A percentile compares a stretch with the other conserved stretches of the same genome.
These are phyloP conservation scores for Aurinia saxatilis DNA, from an alignment of 345 rosid genomes.

Conservation along the genomic window DNA sequence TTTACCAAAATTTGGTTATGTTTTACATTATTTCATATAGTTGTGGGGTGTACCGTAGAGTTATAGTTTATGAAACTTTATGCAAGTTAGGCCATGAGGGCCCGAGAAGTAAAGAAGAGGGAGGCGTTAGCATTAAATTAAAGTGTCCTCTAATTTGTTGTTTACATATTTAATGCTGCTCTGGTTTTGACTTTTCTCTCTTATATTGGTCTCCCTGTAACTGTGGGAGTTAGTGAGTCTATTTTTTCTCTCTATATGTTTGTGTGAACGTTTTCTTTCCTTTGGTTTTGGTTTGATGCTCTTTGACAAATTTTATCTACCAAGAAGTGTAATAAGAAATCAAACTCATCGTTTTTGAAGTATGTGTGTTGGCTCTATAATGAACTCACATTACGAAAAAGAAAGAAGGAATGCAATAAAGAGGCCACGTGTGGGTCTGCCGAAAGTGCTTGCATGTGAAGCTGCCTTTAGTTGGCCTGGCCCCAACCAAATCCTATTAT, in stretches of 20 bases:
- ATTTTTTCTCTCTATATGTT: background rate
- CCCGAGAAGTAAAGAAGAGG: background rate
- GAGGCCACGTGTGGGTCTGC: slow-evolving; percentile 17
- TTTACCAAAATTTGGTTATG: background rate
- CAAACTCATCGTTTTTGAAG: background rate
- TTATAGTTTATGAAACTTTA: background rate
- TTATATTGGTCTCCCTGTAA: background rate
- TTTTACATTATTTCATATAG: background rate
- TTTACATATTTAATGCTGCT: background rate
- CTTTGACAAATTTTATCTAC: background rate
- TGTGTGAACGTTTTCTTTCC: background rate
- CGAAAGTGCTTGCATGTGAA: slow-evolving; percentile 27
- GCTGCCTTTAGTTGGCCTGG: slow-evolving; percentile 18
- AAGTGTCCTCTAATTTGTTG: slow-evolving; percentile 3
- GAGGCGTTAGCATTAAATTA: background rate
- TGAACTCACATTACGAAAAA: background rate
- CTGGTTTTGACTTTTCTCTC: background rate
- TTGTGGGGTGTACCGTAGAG: background rate
- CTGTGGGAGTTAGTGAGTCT: background rate
- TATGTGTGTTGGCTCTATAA: no score
- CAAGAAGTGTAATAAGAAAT: background rate
- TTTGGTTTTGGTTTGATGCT: no score
- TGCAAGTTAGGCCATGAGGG: background rate
- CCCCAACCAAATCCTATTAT: slow-evolving; percentile 23
- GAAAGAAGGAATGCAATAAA: slow-evolving; percentile 7